These are phyloP conservation scores for Penicillium aurantiogriseum DNA, from an alignment of 2,329 filamentous ascomycete genomes.

Conservation along the genomic window DNA sequence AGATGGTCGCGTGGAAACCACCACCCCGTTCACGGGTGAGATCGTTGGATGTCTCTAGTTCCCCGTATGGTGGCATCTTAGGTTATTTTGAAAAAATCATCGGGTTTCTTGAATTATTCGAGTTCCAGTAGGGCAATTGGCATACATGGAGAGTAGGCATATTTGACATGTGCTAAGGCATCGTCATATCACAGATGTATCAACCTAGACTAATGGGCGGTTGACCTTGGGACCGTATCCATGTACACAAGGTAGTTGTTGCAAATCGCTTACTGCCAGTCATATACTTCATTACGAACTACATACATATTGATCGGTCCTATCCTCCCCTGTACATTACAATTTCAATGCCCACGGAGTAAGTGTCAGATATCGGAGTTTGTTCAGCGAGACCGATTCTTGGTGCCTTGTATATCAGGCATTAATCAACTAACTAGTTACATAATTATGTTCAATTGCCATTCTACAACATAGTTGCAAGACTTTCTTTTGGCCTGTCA, in stretches of 20 bases:
- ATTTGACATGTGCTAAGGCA: neutral
- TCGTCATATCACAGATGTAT: neutral
- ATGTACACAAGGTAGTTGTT: neutral
- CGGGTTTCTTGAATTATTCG: constrained; percentile 31
- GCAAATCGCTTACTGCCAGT: neutral
- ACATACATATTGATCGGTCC: neutral
- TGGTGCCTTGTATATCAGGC: neutral
- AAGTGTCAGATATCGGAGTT: neutral
- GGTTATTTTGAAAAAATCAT: constrained; percentile 41
- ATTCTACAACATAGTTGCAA: neutral
- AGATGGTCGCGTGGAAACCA: constrained; percentile 37
- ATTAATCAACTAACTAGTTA: neutral
- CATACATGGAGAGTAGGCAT: neutral
- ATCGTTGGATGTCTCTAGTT: constrained; percentile 42
- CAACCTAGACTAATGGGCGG: neutral
- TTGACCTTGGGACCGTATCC: neutral
- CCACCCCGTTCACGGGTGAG: constrained; percentile 34
- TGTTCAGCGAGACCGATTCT: neutral
- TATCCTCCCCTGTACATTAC: neutral
- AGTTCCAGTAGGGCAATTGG: constrained; percentile 9
- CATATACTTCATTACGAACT: neutral
- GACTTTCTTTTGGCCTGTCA: neutral
- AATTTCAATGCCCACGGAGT: neutral
- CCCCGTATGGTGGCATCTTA: constrained; percentile 41
- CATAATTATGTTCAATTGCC: too few species aligned